Percentiles rank a stretch among this genome's conserved stretches.
phyloP scores from a whole-genome alignment of 2,329 filamentous ascomycete species.

The Ramularia endophylla region DNA sequence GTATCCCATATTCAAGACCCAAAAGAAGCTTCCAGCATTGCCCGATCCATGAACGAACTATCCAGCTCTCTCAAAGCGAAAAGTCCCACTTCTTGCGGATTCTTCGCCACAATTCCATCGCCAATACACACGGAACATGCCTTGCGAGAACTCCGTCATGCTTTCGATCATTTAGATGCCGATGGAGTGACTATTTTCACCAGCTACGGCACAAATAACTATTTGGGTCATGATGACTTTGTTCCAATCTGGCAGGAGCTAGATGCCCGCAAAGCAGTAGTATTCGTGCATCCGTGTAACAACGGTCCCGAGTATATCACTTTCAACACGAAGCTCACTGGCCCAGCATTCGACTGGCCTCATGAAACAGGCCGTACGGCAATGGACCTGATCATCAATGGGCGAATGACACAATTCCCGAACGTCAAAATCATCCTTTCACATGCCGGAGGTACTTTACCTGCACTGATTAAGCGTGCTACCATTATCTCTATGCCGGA shows the following conservation, averaged over 20 bases:
- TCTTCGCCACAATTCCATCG: slow-evolving; percentile 50
- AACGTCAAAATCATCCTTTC: slow-evolving; percentile 45
- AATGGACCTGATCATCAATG: slow-evolving; percentile 44
- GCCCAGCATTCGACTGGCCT: slow-evolving; percentile 46
- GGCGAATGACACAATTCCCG: slow-evolving; percentile 42
- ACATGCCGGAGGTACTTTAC: slow-evolving; percentile 44
- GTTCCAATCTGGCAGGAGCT: slow-evolving; percentile 45
- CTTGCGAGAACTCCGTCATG: slow-evolving; percentile 44
- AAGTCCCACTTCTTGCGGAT: slow-evolving; percentile 47
- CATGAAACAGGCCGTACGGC: slow-evolving; percentile 45
- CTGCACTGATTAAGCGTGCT: slow-evolving; percentile 16
- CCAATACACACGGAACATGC: slow-evolving; percentile 45
- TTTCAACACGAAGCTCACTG: slow-evolving; percentile 17
- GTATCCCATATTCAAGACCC: slow-evolving; percentile 25
- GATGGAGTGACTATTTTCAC: slow-evolving; percentile 49
- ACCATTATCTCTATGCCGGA: background rate
- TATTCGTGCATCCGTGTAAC: slow-evolving; percentile 50
- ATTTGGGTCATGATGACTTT: slow-evolving; percentile 45
- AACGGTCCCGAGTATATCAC: slow-evolving; percentile 15
- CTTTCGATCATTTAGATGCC: slow-evolving; percentile 41
- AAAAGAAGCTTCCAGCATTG: background rate
- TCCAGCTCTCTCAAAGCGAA: slow-evolving; percentile 40
- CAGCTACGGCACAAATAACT: slow-evolving; percentile 48
- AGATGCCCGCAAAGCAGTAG: slow-evolving; percentile 40
- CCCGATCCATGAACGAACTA: background rate